Conservation (phyloP, 257 asterid genomes). For the Ligustrum vulgare region DNA sequence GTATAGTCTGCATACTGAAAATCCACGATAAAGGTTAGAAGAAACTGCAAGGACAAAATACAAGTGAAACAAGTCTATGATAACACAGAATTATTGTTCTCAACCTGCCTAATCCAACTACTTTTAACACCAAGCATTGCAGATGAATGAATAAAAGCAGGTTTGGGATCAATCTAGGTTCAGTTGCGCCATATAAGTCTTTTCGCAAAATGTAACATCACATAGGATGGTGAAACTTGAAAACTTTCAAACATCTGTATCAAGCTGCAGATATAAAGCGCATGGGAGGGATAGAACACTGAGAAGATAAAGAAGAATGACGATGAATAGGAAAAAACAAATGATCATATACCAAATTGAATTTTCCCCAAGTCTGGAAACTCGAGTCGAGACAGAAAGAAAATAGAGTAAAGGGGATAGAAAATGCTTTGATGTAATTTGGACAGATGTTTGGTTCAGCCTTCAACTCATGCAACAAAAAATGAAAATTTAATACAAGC, state of each 20-base stretch:
- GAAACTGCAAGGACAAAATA: conserved; percentile 12
- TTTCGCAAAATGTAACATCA: not conserved
- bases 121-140: conserved; percentile 4
- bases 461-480: not conserved
- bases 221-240: not conserved
- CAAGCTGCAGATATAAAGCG: not conserved
- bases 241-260: not conserved
- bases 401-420: not conserved
- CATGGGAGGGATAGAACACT: not conserved
- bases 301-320: not conserved
- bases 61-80: not conserved
- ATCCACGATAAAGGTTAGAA: conserved; percentile 24
- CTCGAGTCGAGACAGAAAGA: not conserved
- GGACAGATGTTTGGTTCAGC: not conserved
- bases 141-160: not conserved
- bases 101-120: not conserved
- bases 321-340: not conserved
- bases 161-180: not conserved
- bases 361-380: not conserved
- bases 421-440: not conserved
- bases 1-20: conserved; percentile 85
- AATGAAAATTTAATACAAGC: not conserved
- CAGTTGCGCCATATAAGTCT: not conserved
- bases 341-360: not conserved
- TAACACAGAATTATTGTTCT: not conserved